Base-by-base conservation (phyloP, 495 filamentous ascomycete genomes). In the Hypomontagnella submonticulosa region DNA sequence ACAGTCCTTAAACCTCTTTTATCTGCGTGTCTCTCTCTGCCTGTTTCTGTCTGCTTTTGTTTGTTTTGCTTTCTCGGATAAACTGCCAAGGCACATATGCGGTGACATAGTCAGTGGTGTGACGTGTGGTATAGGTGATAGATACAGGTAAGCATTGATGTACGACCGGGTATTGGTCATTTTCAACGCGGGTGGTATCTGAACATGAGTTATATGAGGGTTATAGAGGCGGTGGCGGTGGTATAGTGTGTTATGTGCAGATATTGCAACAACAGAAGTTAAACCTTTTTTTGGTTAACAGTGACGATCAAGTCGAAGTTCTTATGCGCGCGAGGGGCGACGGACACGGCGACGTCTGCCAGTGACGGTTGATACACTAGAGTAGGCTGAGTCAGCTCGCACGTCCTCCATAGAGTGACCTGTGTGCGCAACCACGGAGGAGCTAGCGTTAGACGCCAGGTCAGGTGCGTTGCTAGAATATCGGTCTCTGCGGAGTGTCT, bases 391-490 rank as follows among this genome's bases (percentile, higher is more conserved):
- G 38, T 41, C 15, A 3, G n/a, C 4, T 13, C 18, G 33, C 12
- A 60, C 4, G 4, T 44, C 23, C 11, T 72, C 60, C 10, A 13
- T 16, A 8, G 71, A 74, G 52, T 68, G 71, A 11, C 71, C 71
- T 8, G 71, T 72, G 42, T 74, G 69, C 16, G 40, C 71, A n/a
- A 61, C 6, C 23, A 59, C 53, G 3, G 71, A 74, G 12, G 60
- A 67, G 10, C n/a, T 13, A 12, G 56, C 23, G 9, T 43, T 19
- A 3, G 33, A 7, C 23, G 23, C 9, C 16, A 23, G 40, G 1
- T 23, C 19, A 5, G n/a, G 15, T 5, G 46, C 32, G 36, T 23
- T 59, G 12, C 18, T 37, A 15, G 33, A 54, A n/a, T 7, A 15
- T 19, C 27, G 36, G 13, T 13, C 20, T 7, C 15, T n/a, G 15